phyloP scores from a whole-genome alignment of 768 basidiomycete genomes.

The Xanthoconium purpureum region DNA sequence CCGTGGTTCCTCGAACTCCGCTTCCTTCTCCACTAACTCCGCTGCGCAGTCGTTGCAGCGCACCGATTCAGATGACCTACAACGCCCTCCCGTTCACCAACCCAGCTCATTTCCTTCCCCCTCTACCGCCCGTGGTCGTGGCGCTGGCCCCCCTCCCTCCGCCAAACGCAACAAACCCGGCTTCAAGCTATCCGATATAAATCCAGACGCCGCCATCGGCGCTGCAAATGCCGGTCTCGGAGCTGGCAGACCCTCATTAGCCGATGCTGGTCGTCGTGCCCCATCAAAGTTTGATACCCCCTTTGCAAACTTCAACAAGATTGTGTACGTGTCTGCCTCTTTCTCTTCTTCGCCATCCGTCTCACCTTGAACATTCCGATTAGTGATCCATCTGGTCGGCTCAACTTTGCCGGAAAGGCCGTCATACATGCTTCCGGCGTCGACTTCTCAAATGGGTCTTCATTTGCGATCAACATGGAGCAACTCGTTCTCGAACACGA shows the following conservation, averaged over 20 bases:
- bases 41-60: constrained; percentile 40
- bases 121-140: constrained; percentile 24
- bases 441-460: constrained; percentile 85
- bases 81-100: constrained; percentile 33
- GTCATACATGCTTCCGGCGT: constrained; percentile 87
- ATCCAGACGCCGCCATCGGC: constrained; percentile 47
- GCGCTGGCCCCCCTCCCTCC: constrained; percentile 37
- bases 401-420: constrained; percentile 93
- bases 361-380: constrained; percentile 2
- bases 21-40: constrained; percentile 38
- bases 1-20: constrained; percentile 28
- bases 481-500: constrained; percentile 90
- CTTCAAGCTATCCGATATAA: constrained; percentile 65
- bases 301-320: constrained; percentile 90
- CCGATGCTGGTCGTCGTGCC: constrained; percentile 37
- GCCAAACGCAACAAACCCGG: constrained; percentile 47
- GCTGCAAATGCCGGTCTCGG: constrained; percentile 69
- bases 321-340: constrained; percentile 63
- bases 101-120: constrained; percentile 36
- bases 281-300: constrained; percentile 60
- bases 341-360: constrained; percentile 5
- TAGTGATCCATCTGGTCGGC: constrained; percentile 93
- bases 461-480: constrained; percentile 92
- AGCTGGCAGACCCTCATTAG: constrained; percentile 56
- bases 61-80: constrained; percentile 28